These are phyloP conservation scores for Thermoascus crustaceus DNA, from an alignment of 2,329 filamentous ascomycete genomes.

Conservation along the genomic window DNA sequence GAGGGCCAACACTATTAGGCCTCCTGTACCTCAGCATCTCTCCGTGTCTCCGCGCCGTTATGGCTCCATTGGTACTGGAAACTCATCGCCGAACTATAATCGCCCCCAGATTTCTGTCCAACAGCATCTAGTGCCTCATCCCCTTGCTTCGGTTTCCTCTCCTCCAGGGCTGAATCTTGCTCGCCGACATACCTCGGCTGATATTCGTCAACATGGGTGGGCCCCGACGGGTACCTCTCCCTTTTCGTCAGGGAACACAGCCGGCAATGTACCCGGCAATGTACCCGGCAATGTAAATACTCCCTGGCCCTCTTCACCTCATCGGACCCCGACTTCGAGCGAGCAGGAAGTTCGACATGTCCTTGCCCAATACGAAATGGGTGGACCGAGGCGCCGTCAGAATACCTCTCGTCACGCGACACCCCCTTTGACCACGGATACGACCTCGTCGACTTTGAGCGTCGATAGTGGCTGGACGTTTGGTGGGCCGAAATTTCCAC, in stretches of 20 bases:
- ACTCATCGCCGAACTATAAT: conserved; percentile 64
- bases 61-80: conserved; percentile 68
- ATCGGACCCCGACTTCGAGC: conserved; percentile 41
- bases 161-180: conserved; percentile 59
- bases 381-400: conserved; percentile 42
- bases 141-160: conserved; percentile 48
- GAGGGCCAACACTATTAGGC: conserved; percentile 61
- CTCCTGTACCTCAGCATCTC: conserved; percentile 73
- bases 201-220: conserved; percentile 85
- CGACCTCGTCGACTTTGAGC: conserved; percentile 41
- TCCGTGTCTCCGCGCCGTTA: conserved; percentile 72
- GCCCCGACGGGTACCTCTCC: conserved; percentile 53
- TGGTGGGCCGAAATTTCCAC: conserved; percentile 37
- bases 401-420: conserved; percentile 45
- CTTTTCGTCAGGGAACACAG: conserved; percentile 56
- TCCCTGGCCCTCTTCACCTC: conserved; percentile 62
- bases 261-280: conserved; percentile 57
- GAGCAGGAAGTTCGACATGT: conserved; percentile 58
- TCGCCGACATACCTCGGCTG: conserved; percentile 86
- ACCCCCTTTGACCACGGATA: conserved; percentile 43
- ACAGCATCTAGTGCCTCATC: conserved; percentile 59
- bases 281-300: conserved; percentile 53
- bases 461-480: conserved; percentile 51
- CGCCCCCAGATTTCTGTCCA: conserved; percentile 62
- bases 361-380: conserved; percentile 58